phyloP scores from a whole-genome alignment of 1,284 basidiomycete species.

The Amylostereum areolatum region DNA sequence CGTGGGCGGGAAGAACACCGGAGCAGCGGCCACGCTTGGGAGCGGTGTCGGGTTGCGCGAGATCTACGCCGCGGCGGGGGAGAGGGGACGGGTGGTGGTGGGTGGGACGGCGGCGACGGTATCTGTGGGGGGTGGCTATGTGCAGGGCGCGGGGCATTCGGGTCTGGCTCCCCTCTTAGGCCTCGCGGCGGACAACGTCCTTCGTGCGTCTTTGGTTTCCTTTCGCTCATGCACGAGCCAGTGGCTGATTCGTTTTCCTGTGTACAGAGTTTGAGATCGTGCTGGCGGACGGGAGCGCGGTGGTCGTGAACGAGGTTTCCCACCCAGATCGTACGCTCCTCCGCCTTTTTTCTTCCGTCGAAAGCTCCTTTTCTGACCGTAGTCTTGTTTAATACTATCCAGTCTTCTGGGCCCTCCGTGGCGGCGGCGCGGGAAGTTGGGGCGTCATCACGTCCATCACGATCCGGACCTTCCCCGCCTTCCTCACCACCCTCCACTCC shows the following conservation, averaged over 20 bases:
- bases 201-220: constrained; percentile 15
- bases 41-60: constrained; percentile 20
- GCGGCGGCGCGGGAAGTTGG: constrained; percentile 29
- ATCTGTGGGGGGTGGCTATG: constrained; percentile 22
- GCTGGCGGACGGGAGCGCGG: constrained; percentile 21
- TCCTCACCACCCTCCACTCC: constrained; percentile 17
- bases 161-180: constrained; percentile 20
- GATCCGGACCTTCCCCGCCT: constrained; percentile 25
- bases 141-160: constrained; percentile 27
- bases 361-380: too few species aligned
- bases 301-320: constrained; percentile 19
- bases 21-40: constrained; percentile 23
- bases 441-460: constrained; percentile 27
- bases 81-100: constrained; percentile 19
- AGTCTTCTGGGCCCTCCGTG: constrained; percentile 30
- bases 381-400: neutral
- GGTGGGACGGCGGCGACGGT: constrained; percentile 24
- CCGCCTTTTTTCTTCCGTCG: neutral
- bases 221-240: neutral
- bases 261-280: constrained; percentile 21
- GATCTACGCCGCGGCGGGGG: constrained; percentile 19
- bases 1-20: constrained; percentile 11
- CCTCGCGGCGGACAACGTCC: constrained; percentile 24
- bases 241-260: too few species aligned
- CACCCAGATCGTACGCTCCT: constrained; percentile 7